Base-by-base conservation (phyloP, 2,329 filamentous ascomycete genomes). In the Hymenoscyphus scutula region DNA sequence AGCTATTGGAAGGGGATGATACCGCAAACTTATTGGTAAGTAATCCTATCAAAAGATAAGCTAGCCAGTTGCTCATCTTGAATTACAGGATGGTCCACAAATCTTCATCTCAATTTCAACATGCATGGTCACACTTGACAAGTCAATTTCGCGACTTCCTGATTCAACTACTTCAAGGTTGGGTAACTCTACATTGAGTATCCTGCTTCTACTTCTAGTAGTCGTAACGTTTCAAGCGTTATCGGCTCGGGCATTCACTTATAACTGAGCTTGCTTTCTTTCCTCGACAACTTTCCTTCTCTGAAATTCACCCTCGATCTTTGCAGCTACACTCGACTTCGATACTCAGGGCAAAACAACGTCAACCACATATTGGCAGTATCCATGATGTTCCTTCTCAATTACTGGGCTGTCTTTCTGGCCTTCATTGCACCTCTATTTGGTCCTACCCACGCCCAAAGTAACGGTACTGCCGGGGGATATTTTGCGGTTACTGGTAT, bases 401-500 rank as follows among this genome's bases (percentile, higher is more conserved):
- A 23, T 19, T 25, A 23, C n/a, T 48, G 41, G 41, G 1, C 23
- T 25, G n/a, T 7, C 41, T 23, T 19, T 11, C 19, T 48, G 19
- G 41, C 41, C n/a, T 19, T 48, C 41, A 48, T 23, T 48, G n/a
- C 19, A 19, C 41, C 41, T 48, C 41, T 48, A 48, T 48, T 48
- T 23, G 41, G 11, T 19, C 41, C 23, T 48, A 19, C 41, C n/a
- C n/a, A 8, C 41, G 41, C 41, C 8, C 41, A 48, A 48, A 48
- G n/a, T 17, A 41, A 17, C n/a, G n/a, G n/a, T 41, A 17, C 41
- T 48, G 56, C 8, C 13, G 57, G 19, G 2, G 17, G 27, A 32
- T 62, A 57, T n/a, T 41, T 48, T 32, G 32, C 53, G 2, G 45
- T 62, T 32, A 58, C 55, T 10, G 70, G 69, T n/a, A 51, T 66